Conservation (phyloP, 1,284 basidiomycete genomes). For the Somion occarium region DNA sequence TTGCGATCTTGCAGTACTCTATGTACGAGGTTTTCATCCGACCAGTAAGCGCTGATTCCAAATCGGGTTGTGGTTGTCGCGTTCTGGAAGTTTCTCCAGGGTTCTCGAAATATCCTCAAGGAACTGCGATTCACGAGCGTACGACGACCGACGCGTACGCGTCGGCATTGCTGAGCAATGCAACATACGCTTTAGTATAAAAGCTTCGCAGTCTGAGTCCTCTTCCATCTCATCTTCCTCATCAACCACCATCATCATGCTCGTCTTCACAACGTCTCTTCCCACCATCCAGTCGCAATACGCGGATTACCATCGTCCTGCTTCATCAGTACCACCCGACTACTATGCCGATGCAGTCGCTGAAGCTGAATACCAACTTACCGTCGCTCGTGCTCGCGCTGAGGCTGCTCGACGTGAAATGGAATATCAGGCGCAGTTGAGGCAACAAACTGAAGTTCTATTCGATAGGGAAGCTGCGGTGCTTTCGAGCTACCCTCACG, state of each 20-base stretch:
- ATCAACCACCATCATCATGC: neutral
- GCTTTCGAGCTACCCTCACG: neutral
- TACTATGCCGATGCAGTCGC: neutral
- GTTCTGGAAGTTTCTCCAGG: neutral
- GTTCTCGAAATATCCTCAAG: neutral
- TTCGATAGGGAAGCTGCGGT: neutral
- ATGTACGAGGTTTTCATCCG: too few species aligned
- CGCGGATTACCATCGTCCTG: neutral
- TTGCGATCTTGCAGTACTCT: too few species aligned
- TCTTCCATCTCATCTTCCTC: constrained; percentile 1
- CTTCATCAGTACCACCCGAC: neutral
- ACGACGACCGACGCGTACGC: neutral
- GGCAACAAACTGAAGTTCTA: neutral
- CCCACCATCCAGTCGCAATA: constrained; percentile 1
- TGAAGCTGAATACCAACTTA: neutral
- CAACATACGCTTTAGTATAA: neutral
- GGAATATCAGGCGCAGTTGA: neutral
- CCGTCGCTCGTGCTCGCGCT: neutral
- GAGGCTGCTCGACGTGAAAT: neutral
- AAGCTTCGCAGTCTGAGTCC: neutral
- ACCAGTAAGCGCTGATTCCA: too few species aligned
- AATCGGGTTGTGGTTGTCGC: neutral
- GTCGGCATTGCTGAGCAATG: neutral
- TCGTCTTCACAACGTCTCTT: neutral
- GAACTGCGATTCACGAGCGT: neutral